Percentiles rank a stretch among this genome's conserved stretches.
phyloP scores from a whole-genome alignment of 208 protist species.

The Crithidia thermophila region DNA sequence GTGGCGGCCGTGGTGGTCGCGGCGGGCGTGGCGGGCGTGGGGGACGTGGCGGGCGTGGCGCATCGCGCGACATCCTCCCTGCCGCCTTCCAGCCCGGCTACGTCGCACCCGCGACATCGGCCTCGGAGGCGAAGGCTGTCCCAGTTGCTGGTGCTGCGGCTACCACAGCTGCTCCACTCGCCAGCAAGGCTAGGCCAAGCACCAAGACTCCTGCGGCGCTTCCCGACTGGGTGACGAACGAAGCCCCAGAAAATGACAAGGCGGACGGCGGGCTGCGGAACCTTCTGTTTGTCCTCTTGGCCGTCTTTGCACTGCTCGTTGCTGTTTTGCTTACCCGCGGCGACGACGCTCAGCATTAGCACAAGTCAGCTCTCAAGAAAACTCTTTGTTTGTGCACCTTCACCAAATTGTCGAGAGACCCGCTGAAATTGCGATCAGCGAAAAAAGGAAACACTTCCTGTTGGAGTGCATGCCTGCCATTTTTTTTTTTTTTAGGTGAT shows the following conservation, averaged over 20 bases:
- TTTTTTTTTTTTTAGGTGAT: too few relatives aligned
- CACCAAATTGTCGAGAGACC: too few relatives aligned
- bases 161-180: slow-evolving; percentile 4
- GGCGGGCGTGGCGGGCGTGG: slow-evolving; percentile 10
- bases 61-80: slow-evolving; percentile 10
- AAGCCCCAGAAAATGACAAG: not conserved
- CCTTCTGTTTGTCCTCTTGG: slow-evolving; percentile 42
- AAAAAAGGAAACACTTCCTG: too few relatives aligned
- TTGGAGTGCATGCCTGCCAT: too few relatives aligned
- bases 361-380: not conserved
- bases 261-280: slow-evolving; percentile 23
- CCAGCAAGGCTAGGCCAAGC: too few relatives aligned
- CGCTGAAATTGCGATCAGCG: too few relatives aligned
- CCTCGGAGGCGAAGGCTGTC: not conserved
- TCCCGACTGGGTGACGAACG: slow-evolving; percentile 18
- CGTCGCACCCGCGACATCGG: not conserved
- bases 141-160: not conserved
- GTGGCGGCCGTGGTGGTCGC: slow-evolving; percentile 20
- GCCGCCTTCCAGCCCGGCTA: slow-evolving; percentile 17
- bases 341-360: not conserved
- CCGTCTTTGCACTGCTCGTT: slow-evolving; percentile 27
- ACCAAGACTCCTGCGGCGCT: slow-evolving; percentile 18
- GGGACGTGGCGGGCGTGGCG: slow-evolving; percentile 5
- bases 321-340: slow-evolving; percentile 13
- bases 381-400: not conserved